A percentile compares a stretch with the other conserved stretches of the same genome.
phyloP scores from a whole-genome alignment of 805 yeast species.

The Yarrowia alimentaria region DNA sequence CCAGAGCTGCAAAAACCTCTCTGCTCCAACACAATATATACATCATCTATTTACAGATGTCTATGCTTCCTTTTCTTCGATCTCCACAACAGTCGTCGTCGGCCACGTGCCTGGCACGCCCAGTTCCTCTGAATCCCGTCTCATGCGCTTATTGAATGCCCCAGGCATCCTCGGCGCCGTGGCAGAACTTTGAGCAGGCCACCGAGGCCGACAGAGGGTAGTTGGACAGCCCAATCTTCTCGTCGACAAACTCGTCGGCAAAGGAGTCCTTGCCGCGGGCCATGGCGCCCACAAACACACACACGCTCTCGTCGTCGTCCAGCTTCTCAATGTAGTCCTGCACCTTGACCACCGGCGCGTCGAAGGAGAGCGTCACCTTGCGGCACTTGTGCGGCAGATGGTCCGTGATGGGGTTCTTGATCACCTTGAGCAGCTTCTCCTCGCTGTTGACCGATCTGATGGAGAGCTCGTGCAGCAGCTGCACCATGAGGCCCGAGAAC shows the following conservation, averaged over 20 bases:
- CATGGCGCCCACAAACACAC: constrained; percentile 99
- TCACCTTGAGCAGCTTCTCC: constrained; percentile 88
- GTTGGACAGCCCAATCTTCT: constrained; percentile 91
- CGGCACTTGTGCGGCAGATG: constrained; percentile 96
- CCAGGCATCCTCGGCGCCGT: constrained; percentile 99
- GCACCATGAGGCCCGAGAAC: constrained; percentile 97
- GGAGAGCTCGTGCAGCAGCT: constrained; percentile 84
- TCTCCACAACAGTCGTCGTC: too few species aligned
- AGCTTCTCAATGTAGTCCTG: constrained; percentile 81
- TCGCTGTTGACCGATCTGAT: constrained; percentile 94
- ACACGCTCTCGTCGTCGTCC: constrained; percentile 86
- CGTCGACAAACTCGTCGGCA: constrained; percentile 96
- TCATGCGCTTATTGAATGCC: constrained; percentile 50
- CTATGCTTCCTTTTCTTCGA: too few species aligned
- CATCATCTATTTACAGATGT: constrained; percentile 25
- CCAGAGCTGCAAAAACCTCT: too few species aligned
- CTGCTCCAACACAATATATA: too few species aligned
- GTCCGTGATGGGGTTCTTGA: constrained; percentile 95
- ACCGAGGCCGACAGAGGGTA: constrained; percentile 96
- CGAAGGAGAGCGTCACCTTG: constrained; percentile 87
- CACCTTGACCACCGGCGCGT: constrained; percentile 82
- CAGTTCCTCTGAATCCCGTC: too few species aligned
- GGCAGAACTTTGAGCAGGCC: constrained; percentile 97
- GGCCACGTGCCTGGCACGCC: too few species aligned
- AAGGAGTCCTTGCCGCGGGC: constrained; percentile 97